Percentiles rank a stretch among this genome's conserved stretches.
Conservation (phyloP, 768 basidiomycete genomes). For the Daedaleopsis sinensis region DNA sequence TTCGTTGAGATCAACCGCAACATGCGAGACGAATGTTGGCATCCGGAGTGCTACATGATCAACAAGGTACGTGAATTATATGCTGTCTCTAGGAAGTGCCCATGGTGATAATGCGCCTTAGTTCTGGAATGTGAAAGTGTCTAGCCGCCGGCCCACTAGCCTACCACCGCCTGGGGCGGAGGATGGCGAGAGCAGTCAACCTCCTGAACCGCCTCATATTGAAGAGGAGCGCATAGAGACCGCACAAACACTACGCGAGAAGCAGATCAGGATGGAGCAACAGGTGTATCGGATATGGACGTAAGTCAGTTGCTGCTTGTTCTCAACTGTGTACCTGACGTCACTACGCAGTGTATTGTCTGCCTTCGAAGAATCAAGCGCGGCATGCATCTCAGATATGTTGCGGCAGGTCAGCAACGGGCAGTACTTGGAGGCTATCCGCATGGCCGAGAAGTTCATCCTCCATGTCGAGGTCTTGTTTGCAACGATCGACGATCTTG, state of each 20-base stretch:
- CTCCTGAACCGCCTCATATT: conserved; percentile 53
- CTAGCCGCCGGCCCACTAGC: conserved; percentile 71
- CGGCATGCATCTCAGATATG: conserved; percentile 99
- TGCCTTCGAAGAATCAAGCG: conserved; percentile 98
- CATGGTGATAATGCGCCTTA: conserved; percentile 34
- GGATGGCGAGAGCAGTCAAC: conserved; percentile 40
- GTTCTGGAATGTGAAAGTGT: conserved; percentile 99
- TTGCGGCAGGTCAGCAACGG: conserved; percentile 95
- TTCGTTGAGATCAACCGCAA: conserved; percentile 99
- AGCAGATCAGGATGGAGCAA: conserved; percentile 93
- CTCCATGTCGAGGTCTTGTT: conserved; percentile 98
- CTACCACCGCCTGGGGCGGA: conserved; percentile 48
- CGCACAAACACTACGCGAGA: conserved; percentile 78
- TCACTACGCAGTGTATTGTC: conserved; percentile 71
- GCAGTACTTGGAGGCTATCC: conserved; percentile 93
- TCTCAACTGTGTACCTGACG: conserved; percentile 5
- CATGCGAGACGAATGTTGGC: conserved; percentile 98
- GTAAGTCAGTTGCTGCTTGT: conserved; percentile 49
- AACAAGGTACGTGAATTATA: conserved; percentile 70
- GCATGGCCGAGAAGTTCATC: conserved; percentile 99
- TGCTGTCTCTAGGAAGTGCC: not conserved
- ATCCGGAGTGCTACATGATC: conserved; percentile 99
- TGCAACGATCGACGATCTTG: conserved; percentile 95
- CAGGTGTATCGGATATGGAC: conserved; percentile 99
- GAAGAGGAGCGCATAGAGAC: conserved; percentile 86